Base-by-base conservation (phyloP, 2,329 filamentous ascomycete species). In the Aspergillus aculeatinus region DNA sequence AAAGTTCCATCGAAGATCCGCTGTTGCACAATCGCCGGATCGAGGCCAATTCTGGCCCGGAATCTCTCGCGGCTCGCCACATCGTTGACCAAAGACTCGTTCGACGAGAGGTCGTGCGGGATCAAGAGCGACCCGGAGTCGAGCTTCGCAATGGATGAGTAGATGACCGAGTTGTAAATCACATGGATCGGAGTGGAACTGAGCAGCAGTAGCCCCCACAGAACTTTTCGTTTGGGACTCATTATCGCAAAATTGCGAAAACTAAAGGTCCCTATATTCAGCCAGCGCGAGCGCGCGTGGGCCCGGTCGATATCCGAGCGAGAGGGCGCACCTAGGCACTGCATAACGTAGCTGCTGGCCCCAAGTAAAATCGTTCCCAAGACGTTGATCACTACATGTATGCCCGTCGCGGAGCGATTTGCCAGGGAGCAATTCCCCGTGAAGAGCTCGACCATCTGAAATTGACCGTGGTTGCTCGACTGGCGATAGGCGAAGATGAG, bases 301-400 rank as follows among this genome's bases (percentile, higher is more conserved):
- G 80, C 80, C 6, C 60, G 63, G 55, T 85, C 78, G 10, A 85
- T 67, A 29, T 85, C 81, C 10, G 67, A 60, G 27, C 83, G 70
- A 0, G 79, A 84, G 0, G 83, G 83, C 1, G 83, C 77, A 14
- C 72, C 77, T 2, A 86, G 68, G 16, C 79, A 73, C 60, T 86
- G 83, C 79, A 83, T 83, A 57, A 76, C 78, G 60, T 82, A 83
- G 64, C 83, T 83, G 51, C 78, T 81, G 2, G 79, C 80, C 2
- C 75, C 74, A 0, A 84, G 72, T 16, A 84, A 58, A 0, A 76
- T 54, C 0, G 80, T 82, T 27, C 78, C 76, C 25, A 83, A 67
- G 0, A 75, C 60, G 69, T 85, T 85, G 67, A 85, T 80, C 2
- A 77, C 58, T 16, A 84, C 66, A 67, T 85, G 82, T 0, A 81